Evolutionary conservation across 1,284 basidiomycete species (phyloP).

Genomic region (Spongispora temasekensis): DNA sequence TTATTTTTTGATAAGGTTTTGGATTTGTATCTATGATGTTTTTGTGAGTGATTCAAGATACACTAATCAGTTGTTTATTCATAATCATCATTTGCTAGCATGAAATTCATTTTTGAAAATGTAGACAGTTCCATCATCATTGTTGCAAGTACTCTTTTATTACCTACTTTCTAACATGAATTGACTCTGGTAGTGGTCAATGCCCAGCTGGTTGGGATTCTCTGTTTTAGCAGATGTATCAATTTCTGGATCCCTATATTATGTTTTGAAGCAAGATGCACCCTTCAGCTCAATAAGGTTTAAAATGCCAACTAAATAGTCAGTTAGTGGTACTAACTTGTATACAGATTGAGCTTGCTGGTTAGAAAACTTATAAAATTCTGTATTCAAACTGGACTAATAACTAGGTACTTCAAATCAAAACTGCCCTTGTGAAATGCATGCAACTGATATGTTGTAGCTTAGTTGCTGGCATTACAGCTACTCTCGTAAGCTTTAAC

Average conservation of each 20-base stretch:
- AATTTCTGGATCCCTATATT: slow-evolving; percentile 23
- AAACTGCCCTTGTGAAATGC: not conserved
- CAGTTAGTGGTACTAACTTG: not conserved
- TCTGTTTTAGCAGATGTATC: slow-evolving; percentile 24
- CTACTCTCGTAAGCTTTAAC: slow-evolving; percentile 15
- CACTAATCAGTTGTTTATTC: not conserved
- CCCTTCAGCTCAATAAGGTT: slow-evolving; percentile 15
- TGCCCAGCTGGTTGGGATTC: slow-evolving; percentile 21
- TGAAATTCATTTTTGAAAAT: not conserved
- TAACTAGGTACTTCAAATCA: slow-evolving; percentile 22
- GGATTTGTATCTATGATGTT: slow-evolving; percentile 40
- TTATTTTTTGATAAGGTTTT: slow-evolving; percentile 22
- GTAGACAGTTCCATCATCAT: not conserved
- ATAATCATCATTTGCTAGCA: slow-evolving; percentile 4
- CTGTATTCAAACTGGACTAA: slow-evolving; percentile 27
- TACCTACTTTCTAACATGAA: not conserved
- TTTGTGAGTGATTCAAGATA: slow-evolving; percentile 15
- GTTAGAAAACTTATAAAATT: slow-evolving; percentile 20
- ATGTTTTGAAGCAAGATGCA: slow-evolving; percentile 9
- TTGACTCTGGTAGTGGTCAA: slow-evolving; percentile 17
- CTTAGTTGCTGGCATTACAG: slow-evolving; percentile 13
- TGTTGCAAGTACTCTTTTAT: slow-evolving; percentile 4
- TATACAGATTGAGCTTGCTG: slow-evolving; percentile 14
- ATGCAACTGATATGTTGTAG: slow-evolving; percentile 6
- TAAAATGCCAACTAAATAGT: not conserved